These are phyloP conservation scores for Phyllosticta citrichinensis DNA, from an alignment of 2,329 filamentous ascomycete genomes.

Conservation along the genomic window DNA sequence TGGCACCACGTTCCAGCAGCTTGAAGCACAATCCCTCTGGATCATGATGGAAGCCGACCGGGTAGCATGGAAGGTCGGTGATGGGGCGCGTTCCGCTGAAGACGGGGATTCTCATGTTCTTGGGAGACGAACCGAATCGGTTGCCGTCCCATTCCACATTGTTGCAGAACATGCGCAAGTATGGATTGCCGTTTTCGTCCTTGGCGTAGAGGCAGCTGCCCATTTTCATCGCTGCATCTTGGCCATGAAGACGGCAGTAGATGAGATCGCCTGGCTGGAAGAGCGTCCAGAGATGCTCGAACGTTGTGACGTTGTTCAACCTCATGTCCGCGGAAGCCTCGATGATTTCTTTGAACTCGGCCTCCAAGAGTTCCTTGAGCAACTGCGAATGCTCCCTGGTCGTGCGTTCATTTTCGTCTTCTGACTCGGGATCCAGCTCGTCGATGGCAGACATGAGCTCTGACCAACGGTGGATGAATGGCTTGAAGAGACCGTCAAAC, in stretches of 20 bases:
- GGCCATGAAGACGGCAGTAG: slow-evolving; percentile 26
- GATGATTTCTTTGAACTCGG: slow-evolving; percentile 33
- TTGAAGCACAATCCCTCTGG: slow-evolving; percentile 27
- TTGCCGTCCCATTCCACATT: slow-evolving; percentile 29
- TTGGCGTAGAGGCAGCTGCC: slow-evolving; percentile 21
- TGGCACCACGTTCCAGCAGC: slow-evolving; percentile 37
- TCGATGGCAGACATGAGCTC: slow-evolving; percentile 17
- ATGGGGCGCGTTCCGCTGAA: slow-evolving; percentile 35
- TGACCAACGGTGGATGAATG: slow-evolving; percentile 57
- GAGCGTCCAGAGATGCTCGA: slow-evolving; percentile 35
- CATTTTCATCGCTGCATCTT: slow-evolving; percentile 24
- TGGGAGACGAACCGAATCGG: slow-evolving; percentile 20
- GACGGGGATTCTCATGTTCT: slow-evolving; percentile 19
- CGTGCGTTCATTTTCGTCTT: slow-evolving; percentile 19
- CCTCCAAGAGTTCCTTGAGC: slow-evolving; percentile 27
- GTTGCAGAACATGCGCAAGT: slow-evolving; percentile 28
- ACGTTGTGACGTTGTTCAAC: slow-evolving; percentile 32
- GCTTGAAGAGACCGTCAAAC: slow-evolving; percentile 51
- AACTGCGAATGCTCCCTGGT: slow-evolving; percentile 31
- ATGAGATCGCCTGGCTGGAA: slow-evolving; percentile 28
- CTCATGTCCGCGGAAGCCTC: slow-evolving; percentile 32
- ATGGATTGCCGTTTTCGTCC: slow-evolving; percentile 25
- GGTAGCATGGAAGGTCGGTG: slow-evolving; percentile 32
- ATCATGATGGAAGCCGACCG: slow-evolving; percentile 35
- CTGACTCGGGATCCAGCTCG: slow-evolving; percentile 3